Percentiles rank a stretch among this genome's conserved stretches.
Conservation (phyloP, 306 rosid species). For the Vigna unguiculata region DNA sequence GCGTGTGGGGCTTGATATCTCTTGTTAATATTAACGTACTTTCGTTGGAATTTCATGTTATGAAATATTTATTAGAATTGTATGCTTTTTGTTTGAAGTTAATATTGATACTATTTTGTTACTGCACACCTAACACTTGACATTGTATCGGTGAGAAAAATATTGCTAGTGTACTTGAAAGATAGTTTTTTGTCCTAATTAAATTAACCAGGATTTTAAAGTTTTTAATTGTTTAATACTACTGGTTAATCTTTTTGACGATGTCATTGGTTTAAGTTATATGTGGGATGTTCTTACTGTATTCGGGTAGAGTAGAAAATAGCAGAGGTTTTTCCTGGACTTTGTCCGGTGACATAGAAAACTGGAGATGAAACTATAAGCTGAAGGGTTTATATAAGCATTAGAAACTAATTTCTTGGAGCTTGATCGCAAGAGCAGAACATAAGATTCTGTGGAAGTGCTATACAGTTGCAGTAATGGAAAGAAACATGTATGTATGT, state of each 20-base stretch:
- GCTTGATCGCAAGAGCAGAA: background rate
- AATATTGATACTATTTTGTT: background rate
- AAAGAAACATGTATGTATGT: background rate
- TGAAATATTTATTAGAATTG: background rate
- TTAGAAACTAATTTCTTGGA: background rate
- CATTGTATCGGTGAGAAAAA: background rate
- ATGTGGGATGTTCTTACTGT: background rate
- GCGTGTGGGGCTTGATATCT: conserved; percentile 1
- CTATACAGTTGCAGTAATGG: background rate
- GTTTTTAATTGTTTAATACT: background rate
- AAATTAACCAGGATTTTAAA: background rate
- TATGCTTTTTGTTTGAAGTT: background rate
- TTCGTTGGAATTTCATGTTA: background rate
- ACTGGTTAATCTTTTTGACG: background rate
- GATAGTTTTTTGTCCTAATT: background rate
- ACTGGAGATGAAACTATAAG: too few relatives aligned
- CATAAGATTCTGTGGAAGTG: background rate
- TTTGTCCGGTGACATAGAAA: background rate
- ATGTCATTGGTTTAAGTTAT: background rate
- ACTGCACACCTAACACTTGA: background rate
- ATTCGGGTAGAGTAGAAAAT: background rate
- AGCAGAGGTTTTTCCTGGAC: background rate
- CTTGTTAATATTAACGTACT: background rate
- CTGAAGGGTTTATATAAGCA: too few relatives aligned
- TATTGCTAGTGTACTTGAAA: background rate